These are phyloP conservation scores for Liriodendron chinense DNA, from an alignment of 164 flowering plant species.

Conservation along the genomic window DNA sequence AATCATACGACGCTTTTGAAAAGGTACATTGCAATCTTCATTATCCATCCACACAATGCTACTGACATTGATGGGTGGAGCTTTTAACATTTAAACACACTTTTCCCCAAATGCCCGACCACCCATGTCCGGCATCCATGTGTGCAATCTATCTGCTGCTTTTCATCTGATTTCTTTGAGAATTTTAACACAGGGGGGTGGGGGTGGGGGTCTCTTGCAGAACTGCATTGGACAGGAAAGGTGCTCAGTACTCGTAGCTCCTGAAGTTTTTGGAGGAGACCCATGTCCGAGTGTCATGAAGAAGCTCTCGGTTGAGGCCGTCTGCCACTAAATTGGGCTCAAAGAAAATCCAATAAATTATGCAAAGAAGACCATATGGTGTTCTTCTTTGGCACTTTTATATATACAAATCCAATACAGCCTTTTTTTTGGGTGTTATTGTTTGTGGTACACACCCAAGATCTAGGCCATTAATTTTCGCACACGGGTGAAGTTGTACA, in stretches of 20 bases:
- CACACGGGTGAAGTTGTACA: slow-evolving; percentile 3
- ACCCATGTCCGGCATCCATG: background rate
- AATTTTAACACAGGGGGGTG: slow-evolving; percentile 18
- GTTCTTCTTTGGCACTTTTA: background rate
- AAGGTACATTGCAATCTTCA: slow-evolving; percentile 36
- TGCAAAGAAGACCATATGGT: background rate
- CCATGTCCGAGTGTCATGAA: slow-evolving; percentile 72
- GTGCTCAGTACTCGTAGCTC: slow-evolving; percentile 74
- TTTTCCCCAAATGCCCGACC: background rate
- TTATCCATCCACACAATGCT: background rate
- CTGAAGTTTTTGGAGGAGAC: slow-evolving; percentile 84
- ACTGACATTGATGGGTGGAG: background rate
- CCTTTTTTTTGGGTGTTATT: background rate
- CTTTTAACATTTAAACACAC: background rate
- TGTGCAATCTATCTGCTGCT: slow-evolving; percentile 1
- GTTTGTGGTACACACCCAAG: background rate
- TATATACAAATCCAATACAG: background rate
- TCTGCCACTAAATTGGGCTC: slow-evolving; percentile 35
- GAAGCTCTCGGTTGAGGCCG: slow-evolving; percentile 65
- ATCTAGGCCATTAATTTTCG: background rate
- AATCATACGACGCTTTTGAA: slow-evolving; percentile 76
- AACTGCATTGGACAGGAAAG: slow-evolving; percentile 74
- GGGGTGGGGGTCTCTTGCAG: slow-evolving; percentile 52
- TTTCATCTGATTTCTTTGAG: slow-evolving; percentile 2
- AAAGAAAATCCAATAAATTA: slow-evolving; percentile 2